phyloP scores from a whole-genome alignment of 2,329 filamentous ascomycete genomes.

The Cladosporium sphaerospermum region DNA sequence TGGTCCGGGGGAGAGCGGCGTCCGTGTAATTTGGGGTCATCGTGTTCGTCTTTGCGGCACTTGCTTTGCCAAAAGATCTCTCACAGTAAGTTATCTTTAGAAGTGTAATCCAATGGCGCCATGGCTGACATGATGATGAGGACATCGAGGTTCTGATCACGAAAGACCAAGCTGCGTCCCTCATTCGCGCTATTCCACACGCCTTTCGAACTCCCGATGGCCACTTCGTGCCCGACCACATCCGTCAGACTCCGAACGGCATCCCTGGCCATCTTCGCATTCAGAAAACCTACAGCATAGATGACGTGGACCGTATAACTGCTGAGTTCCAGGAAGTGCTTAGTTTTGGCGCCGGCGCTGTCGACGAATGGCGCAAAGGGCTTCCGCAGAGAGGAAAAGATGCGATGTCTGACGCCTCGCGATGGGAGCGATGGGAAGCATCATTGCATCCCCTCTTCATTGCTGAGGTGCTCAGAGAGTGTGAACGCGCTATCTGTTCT shows the following conservation, averaged over 20 bases:
- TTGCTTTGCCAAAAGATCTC: conserved; percentile 56
- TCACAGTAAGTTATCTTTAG: conserved; percentile 53
- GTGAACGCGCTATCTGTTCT: conserved; percentile 27
- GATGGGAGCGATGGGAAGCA: conserved; percentile 70
- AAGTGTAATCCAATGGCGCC: conserved; percentile 11
- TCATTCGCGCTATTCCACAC: conserved; percentile 65
- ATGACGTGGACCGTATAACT: conserved; percentile 57
- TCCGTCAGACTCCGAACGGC: conserved; percentile 47
- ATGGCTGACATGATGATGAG: conserved; percentile 39
- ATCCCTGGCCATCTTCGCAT: conserved; percentile 46
- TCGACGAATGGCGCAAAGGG: conserved; percentile 75
- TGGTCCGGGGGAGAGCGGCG: conserved; percentile 56
- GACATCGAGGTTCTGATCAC: conserved; percentile 61
- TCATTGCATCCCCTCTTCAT: conserved; percentile 21
- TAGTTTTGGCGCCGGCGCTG: conserved; percentile 59
- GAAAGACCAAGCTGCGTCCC: conserved; percentile 50
- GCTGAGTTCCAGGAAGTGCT: conserved; percentile 58
- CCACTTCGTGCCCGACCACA: conserved; percentile 53
- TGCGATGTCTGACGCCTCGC: conserved; percentile 53
- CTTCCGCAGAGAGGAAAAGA: conserved; percentile 58
- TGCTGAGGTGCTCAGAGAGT: conserved; percentile 27
- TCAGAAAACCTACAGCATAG: conserved; percentile 60
- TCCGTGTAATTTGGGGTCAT: conserved; percentile 67
- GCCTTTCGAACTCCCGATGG: conserved; percentile 57
- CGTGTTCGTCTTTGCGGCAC: conserved; percentile 57